phyloP scores from a whole-genome alignment of 768 basidiomycete species.

The Mycena polygramma region DNA sequence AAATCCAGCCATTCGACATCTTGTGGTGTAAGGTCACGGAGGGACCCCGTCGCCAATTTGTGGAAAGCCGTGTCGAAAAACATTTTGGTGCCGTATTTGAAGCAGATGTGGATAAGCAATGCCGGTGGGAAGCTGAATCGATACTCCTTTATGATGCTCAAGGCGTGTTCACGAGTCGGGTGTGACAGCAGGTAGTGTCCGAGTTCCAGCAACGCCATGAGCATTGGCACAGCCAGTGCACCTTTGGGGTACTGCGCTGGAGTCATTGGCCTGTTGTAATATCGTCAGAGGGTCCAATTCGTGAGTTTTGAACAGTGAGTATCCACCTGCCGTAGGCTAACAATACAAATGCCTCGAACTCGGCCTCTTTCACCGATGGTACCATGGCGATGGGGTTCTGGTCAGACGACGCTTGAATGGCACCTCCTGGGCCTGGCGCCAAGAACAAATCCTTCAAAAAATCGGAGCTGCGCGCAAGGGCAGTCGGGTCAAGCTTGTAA shows the following conservation, averaged over 20 bases:
- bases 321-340: neutral
- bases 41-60: neutral
- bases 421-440: neutral
- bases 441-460: neutral
- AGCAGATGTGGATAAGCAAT: neutral
- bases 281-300: neutral
- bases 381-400: neutral
- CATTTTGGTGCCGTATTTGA: neutral
- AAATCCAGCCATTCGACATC: neutral
- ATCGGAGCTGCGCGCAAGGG: neutral
- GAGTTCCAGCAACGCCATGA: neutral
- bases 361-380: neutral
- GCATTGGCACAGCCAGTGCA: neutral
- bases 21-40: neutral
- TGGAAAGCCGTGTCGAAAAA: neutral
- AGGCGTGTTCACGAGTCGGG: neutral
- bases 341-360: neutral
- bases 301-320: neutral
- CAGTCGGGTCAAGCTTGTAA: neutral
- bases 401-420: neutral
- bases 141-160: neutral
- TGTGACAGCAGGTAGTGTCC: neutral
- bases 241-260: neutral
- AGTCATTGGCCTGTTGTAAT: neutral
- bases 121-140: neutral